Base-by-base conservation (phyloP, 768 basidiomycete species). In the Phylloporus sp. region DNA sequence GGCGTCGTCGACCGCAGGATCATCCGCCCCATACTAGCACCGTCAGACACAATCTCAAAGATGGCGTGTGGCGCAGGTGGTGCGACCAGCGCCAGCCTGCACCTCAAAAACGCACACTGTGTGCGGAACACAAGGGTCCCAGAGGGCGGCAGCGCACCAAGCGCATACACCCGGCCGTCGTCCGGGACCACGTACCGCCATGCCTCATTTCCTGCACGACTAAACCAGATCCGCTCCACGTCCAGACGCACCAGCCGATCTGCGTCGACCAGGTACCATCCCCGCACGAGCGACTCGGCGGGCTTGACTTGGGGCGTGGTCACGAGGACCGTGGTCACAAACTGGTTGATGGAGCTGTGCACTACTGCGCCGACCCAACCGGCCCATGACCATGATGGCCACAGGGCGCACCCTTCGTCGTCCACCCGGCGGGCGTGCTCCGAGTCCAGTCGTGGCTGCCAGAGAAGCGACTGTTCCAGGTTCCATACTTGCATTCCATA, bases 361-460 rank as follows among this genome's bases (percentile, higher is more conserved):
- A 3, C 5, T 20, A 23, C 31, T 2, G 1, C 40, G 4, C 47
- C 52, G 12, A 50, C 18, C 52, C 52, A 53, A 22, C 47, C 52
- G 16, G 34, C 18, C 52, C 52, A 53, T 15, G 47, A 26, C 47
- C 52, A 53, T 3, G 47, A 28, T 15, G 52, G 52, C 49, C 49
- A 53, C 6, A 11, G 4, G 5, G 28, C 20, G 11, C 6, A 20
- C 12, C 28, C 43, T 11, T 44, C 6, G 9, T 28, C 28, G 18
- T 13, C 16, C 20, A 35, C 22, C 31, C 52, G 28, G 26, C 16
- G 39, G n/a, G 22, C 39, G 12, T 29, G 52, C 18, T 23, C 32
- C 16, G 23, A 49, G 12, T 13, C 23, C 39, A 12, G 27, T 22
- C 20, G 7, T 34, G 39, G 26, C 8, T 50, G 42, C 51, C 51